Evolutionary conservation across 2,329 filamentous ascomycete genomes (phyloP).

Genomic region (Stagonosporopsis cucurbitacearum): DNA sequence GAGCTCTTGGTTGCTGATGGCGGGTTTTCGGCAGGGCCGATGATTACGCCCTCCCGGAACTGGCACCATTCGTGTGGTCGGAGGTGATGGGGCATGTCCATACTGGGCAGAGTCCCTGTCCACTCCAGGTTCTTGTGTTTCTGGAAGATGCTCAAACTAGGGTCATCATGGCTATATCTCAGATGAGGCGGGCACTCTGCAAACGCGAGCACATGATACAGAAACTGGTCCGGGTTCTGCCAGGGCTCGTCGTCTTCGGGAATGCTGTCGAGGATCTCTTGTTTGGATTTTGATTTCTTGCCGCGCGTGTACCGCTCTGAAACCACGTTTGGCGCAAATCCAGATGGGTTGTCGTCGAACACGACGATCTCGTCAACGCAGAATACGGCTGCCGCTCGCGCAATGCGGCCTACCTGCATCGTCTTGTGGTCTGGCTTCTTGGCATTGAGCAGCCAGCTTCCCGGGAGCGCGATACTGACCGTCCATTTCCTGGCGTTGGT

Average conservation of each 20-base stretch:
- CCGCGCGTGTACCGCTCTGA: slow-evolving; percentile 28
- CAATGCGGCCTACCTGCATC: slow-evolving; percentile 74
- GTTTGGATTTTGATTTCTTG: slow-evolving; percentile 41
- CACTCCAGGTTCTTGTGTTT: slow-evolving; percentile 78
- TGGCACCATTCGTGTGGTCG: slow-evolving; percentile 77
- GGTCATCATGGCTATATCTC: slow-evolving; percentile 32
- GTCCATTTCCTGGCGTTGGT: slow-evolving; percentile 72
- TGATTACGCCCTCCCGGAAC: slow-evolving; percentile 78
- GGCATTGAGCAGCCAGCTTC: slow-evolving; percentile 70
- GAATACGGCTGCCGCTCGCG: slow-evolving; percentile 82
- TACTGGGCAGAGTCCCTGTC: slow-evolving; percentile 74
- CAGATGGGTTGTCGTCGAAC: slow-evolving; percentile 72
- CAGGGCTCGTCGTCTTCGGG: slow-evolving; percentile 59
- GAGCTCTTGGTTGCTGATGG: slow-evolving; percentile 11
- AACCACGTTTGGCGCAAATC: slow-evolving; percentile 31
- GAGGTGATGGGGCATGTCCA: slow-evolving; percentile 87
- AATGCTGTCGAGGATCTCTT: slow-evolving; percentile 49
- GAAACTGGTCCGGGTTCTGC: slow-evolving; percentile 78
- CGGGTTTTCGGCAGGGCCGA: slow-evolving; percentile 43
- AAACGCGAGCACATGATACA: slow-evolving; percentile 79
- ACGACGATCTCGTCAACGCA: slow-evolving; percentile 83
- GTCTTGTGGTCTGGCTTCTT: slow-evolving; percentile 78
- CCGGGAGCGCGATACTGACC: slow-evolving; percentile 77
- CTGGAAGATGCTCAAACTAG: slow-evolving; percentile 73
- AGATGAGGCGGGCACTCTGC: slow-evolving; percentile 86